Conservation (phyloP, 2,329 filamentous ascomycete species). For the Cordyceps farinosa region DNA sequence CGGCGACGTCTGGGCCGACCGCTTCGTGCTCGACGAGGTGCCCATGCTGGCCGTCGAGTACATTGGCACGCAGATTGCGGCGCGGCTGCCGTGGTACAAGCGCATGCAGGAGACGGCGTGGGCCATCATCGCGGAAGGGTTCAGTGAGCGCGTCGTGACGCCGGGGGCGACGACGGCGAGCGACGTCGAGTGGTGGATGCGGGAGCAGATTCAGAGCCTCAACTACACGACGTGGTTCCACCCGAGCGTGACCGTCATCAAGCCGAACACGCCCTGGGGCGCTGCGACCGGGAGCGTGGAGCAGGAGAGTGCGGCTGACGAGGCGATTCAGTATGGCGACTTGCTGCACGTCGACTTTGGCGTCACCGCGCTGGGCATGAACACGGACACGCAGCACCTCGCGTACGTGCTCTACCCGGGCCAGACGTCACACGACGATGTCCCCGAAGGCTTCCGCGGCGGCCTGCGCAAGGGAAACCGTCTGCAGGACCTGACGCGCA, state of each 20-base stretch:
- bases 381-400: conserved; percentile 49
- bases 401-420: conserved; percentile 45
- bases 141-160: conserved; percentile 40
- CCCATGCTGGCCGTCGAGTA: conserved; percentile 45
- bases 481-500: conserved; percentile 45
- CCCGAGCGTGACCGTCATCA: conserved; percentile 42
- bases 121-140: conserved; percentile 45
- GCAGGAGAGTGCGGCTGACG: conserved; percentile 1
- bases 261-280: conserved; percentile 21
- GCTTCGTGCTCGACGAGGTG: conserved; percentile 35
- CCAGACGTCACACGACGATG: conserved; percentile 35
- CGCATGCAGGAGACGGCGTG: conserved; percentile 48
- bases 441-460: conserved; percentile 39
- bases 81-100: conserved; percentile 40
- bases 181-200: conserved; percentile 51
- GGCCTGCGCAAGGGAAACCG: conserved; percentile 45
- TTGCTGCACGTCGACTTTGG: conserved; percentile 49
- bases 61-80: conserved; percentile 41
- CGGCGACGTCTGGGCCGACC: conserved; percentile 36
- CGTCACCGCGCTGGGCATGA: conserved; percentile 43
- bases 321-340: conserved; percentile 42
- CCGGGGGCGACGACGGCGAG: conserved; percentile 42
- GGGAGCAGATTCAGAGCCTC: conserved; percentile 44
- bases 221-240: conserved; percentile 54
- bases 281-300: neutral